Evolutionary conservation across 2,329 filamentous ascomycete genomes (phyloP).

Genomic region (Phymatotrichopsis omnivora): DNA sequence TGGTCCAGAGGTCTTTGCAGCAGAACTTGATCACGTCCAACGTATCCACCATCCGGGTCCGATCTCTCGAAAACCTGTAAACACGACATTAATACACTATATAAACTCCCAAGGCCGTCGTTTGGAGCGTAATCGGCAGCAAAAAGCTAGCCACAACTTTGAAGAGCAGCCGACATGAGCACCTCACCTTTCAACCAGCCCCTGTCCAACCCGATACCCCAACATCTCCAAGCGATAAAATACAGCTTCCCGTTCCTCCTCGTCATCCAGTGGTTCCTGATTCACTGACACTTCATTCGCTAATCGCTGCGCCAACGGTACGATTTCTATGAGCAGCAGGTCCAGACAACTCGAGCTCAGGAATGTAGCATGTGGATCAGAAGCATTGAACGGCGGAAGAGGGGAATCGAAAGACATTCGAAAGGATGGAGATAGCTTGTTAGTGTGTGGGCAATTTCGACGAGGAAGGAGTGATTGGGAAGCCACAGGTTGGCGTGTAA

Average conservation of each 20-base stretch:
- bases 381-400: slow-evolving; percentile 57
- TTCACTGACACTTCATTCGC: slow-evolving; percentile 44
- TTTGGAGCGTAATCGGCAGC: no score
- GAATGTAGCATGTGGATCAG: slow-evolving; percentile 65
- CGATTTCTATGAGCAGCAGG: slow-evolving; percentile 90
- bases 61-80: slow-evolving; percentile 64
- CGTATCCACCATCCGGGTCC: slow-evolving; percentile 80
- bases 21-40: slow-evolving; percentile 96
- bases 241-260: slow-evolving; percentile 72
- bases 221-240: slow-evolving; percentile 73
- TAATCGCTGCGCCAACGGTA: slow-evolving; percentile 83
- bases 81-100: not conserved
- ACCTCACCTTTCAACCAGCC: slow-evolving; percentile 62
- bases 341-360: slow-evolving; percentile 80
- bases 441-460: not conserved
- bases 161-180: not conserved
- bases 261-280: slow-evolving; percentile 36
- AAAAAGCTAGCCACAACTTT: no score
- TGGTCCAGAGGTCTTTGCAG: slow-evolving; percentile 94
- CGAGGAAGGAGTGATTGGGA: not conserved
- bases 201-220: slow-evolving; percentile 86
- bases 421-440: slow-evolving; percentile 23
- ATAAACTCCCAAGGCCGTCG: no score
- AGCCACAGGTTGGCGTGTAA: not conserved
- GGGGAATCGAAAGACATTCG: slow-evolving; percentile 68